phyloP scores from a whole-genome alignment of 768 basidiomycete genomes.

The Tricholoma matsutake region DNA sequence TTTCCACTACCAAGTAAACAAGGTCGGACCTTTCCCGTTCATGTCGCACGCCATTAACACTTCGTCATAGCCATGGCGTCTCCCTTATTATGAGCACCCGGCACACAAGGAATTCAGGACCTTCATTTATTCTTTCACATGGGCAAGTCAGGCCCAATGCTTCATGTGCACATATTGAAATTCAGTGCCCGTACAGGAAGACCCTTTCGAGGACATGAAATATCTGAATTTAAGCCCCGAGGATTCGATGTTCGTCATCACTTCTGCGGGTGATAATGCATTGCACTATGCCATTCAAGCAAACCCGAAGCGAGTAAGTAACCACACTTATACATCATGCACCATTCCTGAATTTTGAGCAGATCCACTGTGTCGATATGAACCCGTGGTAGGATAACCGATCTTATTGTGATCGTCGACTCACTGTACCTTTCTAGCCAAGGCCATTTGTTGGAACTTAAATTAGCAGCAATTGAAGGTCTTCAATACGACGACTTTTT shows the following conservation, averaged over 20 bases:
- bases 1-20: slow-evolving; percentile 59
- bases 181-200: slow-evolving; percentile 43
- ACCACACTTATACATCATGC: neutral
- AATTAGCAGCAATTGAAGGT: slow-evolving; percentile 60
- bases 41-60: slow-evolving; percentile 3
- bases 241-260: slow-evolving; percentile 72
- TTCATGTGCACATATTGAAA: neutral
- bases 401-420: neutral
- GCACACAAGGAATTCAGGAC: slow-evolving; percentile 65
- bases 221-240: slow-evolving; percentile 53
- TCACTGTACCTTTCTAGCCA: slow-evolving; percentile 39
- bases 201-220: slow-evolving; percentile 71
- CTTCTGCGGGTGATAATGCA: slow-evolving; percentile 77
- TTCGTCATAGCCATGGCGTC: slow-evolving; percentile 49
- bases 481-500: slow-evolving; percentile 63
- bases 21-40: slow-evolving; percentile 26
- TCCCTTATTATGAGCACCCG: slow-evolving; percentile 68
- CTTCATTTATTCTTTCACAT: slow-evolving; percentile 64
- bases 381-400: slow-evolving; percentile 49
- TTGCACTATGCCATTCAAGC: slow-evolving; percentile 75
- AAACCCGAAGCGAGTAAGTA: slow-evolving; percentile 47
- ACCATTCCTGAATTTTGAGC: neutral
- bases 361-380: slow-evolving; percentile 74
- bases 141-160: slow-evolving; percentile 31
- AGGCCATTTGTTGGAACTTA: slow-evolving; percentile 76